Evolutionary conservation across 768 basidiomycete species (phyloP), one percentile per base, ranked within the genome.

Genomic region (Tylopilus plumbeoviolaceoides): DNA sequence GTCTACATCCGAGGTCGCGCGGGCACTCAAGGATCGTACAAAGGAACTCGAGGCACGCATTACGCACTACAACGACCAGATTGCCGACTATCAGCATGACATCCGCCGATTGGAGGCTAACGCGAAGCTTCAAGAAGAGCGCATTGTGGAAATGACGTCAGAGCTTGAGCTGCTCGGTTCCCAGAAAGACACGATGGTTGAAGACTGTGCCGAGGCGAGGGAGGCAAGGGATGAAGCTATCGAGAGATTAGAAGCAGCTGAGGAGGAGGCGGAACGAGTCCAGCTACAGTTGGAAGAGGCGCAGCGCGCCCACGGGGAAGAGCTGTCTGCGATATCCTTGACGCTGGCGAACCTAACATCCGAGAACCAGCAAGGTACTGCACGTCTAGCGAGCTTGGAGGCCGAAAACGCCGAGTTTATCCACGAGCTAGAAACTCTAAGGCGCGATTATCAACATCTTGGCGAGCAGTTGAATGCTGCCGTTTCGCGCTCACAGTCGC

Each of bases 131-230:
- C 83, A 88, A 51, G 90, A 92, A 64, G 89, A 91, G 25, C 76
- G 87, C 7, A 67, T 90, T 36, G 67, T 64, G 3, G 90, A 91
- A 71, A 78, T 89, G 79, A 83, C 78, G 3, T 67, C 64, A 17
- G 90, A 92, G 59, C 66, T 89, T 52, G 89, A 89, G 61, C 78
- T 78, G 55, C 72, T 84, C 53, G 74, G 71, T 20, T 77, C 81
- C 5, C 80, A 90, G 72, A 89, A 85, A 65, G 81, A 82, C 51
- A 83, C 87, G 2, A 89, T 92, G 86, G 80, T 91, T 0, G 89
- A 91, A 56, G 90, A 92, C 63, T 91, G 90, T 60, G 84, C 84
- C 5, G 82, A 85, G 50, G 88, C 87, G 2, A 75, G 90, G 48
- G 85, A 85, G 50, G 80, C 84, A 20, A 76, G 90, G 33, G 85